These are phyloP conservation scores for Flagelloscypha sp. DNA, from an alignment of 768 basidiomycete genomes.

Conservation along the genomic window DNA sequence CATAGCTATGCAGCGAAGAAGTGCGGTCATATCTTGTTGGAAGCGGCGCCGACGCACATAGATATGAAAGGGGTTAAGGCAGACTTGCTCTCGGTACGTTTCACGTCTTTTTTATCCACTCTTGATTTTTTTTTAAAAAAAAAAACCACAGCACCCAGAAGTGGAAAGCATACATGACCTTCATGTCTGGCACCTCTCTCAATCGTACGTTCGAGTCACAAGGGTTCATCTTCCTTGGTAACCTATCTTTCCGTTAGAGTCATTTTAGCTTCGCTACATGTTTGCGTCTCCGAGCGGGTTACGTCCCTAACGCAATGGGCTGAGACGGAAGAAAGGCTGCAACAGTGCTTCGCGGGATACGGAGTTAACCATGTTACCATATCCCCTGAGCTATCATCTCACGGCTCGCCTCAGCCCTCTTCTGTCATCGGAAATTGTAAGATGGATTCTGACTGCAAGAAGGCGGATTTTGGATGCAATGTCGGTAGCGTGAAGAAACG, in stretches of 20 bases:
- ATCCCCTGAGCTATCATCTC: conserved; percentile 37
- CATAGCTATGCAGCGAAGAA: conserved; percentile 26
- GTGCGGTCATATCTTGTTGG: conserved; percentile 42
- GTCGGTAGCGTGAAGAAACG: too few relatives aligned
- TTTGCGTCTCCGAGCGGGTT: conserved; percentile 39
- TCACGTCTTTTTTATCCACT: conserved; percentile 7
- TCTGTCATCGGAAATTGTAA: conserved; percentile 19
- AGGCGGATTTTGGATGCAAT: conserved; percentile 36
- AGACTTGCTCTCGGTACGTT: conserved; percentile 37
- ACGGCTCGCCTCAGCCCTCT: conserved; percentile 22
- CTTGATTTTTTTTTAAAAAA: too few relatives aligned
- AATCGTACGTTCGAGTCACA: conserved; percentile 33
- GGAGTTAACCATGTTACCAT: conserved; percentile 50
- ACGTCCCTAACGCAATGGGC: conserved; percentile 44
- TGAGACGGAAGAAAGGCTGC: conserved; percentile 37
- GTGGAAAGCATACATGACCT: conserved; percentile 43
- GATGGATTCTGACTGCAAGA: conserved; percentile 27
- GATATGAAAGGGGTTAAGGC: conserved; percentile 41
- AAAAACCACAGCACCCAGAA: conserved; percentile 36
- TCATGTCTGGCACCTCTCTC: conserved; percentile 49
- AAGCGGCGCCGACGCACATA: conserved; percentile 42
- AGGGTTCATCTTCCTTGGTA: neutral
- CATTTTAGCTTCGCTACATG: conserved; percentile 46
- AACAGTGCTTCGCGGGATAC: conserved; percentile 44
- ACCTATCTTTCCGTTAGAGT: conserved; percentile 21